Evolutionary conservation across 2,329 filamentous ascomycete species (phyloP), one percentile per base, ranked within the genome.

Genomic region (Shiraia sp.): DNA sequence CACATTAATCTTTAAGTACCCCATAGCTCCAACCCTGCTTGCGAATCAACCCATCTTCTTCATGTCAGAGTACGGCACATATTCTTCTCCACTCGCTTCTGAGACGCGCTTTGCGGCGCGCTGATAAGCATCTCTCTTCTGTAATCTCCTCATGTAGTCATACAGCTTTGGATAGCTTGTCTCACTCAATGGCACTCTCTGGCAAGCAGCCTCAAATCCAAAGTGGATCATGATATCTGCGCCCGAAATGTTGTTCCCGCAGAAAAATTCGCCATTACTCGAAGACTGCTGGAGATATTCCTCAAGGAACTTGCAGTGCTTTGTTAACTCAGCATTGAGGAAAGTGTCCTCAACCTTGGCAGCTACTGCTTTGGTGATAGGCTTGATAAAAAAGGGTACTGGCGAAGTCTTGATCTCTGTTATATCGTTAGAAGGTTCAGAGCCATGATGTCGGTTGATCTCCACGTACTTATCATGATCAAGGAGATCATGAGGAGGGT

Each of bases 321-420:
- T 71, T 16, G 70, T 70, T 42, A 76, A 67, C 48, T 79, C 76
- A 1, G 70, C 69, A 26, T 72, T 69, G 26, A 80, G 63, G 56
- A 75, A 80, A 9, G 57, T 45, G 1, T 50, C 52, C 10, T 76
- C 68, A 23, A 82, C 65, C 38, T 72, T 73, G 43, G 66, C 64
- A 6, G 79, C 79, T 14, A 88, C 76, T 5, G 73, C 68, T 4
- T 70, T 69, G 10, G 82, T 82, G 46, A 88, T 75, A 2, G 83
- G 83, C 50, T 79, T 83, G 59, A 88, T 72, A 72, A 88, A 86
- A 75, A 87, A 88, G 0, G 84, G 84, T 0, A 85, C 76, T 6
- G 80, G 75, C 0, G 79, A 72, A 15, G 71, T 72, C 47, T 74
- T 57, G 47, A 83, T 71, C 17, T 38, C 48, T 52, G 9, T 3